Evolutionary conservation across 73 alveolate species (phyloP).

Genomic region (Symbiodinium pilosum): DNA sequence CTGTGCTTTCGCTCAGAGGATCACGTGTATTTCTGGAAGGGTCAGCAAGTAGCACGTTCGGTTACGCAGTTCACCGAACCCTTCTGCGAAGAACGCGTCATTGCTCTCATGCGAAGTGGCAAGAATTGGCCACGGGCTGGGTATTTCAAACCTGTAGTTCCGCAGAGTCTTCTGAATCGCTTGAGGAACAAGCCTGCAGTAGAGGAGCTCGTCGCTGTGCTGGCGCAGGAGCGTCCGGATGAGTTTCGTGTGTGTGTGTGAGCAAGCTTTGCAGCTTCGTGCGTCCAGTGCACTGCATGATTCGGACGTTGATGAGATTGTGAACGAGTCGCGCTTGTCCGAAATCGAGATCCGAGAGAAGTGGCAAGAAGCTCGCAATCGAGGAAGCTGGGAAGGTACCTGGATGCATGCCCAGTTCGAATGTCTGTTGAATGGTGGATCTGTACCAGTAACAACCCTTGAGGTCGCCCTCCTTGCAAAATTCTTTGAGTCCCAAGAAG

Average conservation of each 20-base stretch:
- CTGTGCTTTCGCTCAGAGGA: background rate
- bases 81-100: background rate
- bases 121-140: slow-evolving; percentile 33
- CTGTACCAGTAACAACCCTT: background rate
- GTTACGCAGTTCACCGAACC: background rate
- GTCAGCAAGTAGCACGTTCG: background rate
- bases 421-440: slow-evolving; percentile 25
- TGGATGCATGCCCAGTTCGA: slow-evolving; percentile 37
- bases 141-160: background rate
- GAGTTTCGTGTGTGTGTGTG: background rate
- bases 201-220: background rate
- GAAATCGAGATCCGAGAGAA: background rate
- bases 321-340: background rate
- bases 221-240: background rate
- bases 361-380: background rate
- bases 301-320: background rate
- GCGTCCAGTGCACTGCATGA: too few species aligned
- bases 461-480: background rate
- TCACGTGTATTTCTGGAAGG: slow-evolving; percentile 24
- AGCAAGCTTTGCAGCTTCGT: background rate
- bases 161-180: background rate
- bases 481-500: background rate
- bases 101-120: background rate
- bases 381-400: background rate
- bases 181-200: background rate